Base-by-base conservation (phyloP, 2,329 filamentous ascomycete genomes). In the Torrubiella hemipterigena region DNA sequence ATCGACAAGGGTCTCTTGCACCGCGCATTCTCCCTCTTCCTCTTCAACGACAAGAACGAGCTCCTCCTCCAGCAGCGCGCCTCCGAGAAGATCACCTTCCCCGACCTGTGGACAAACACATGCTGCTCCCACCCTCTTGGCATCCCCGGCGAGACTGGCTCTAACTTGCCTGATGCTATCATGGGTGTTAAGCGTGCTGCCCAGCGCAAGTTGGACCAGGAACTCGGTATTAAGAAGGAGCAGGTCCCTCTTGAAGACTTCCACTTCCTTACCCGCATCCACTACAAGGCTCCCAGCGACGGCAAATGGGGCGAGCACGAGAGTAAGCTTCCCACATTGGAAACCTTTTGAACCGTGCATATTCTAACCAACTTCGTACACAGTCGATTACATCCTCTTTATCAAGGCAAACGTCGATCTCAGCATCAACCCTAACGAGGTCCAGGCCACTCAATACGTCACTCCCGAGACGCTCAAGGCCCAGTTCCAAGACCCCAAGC, bases 291-390 rank as follows among this genome's bases (percentile, higher is more conserved):
- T 13, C 84, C 91, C 4, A 94, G 87, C 54, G 82, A 96, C 49
- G 91, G 91, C 34, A 89, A 93, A 63, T 98, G 91, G 91, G 91
- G 91, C 45, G 91, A 98, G 64, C 91, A 98, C 54, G 91, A 98
- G 65, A 87, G 86, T 93, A 66, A 61, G 81, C 65, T 16, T 13
- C 8, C 10, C n/a, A n/a, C 11, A 15, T n/a, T 22, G 20, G 8
- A n/a, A 22, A n/a, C 20, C 8, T n/a, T 22, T 22, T 8, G 8
- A 22, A 8, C 8, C 20, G n/a, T n/a, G 20, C 20, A 22, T 22
- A n/a, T n/a, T n/a, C n/a, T n/a, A n/a, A n/a, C n/a, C 12, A 7
- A 16, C 4, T 20, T n/a, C n/a, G n/a, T n/a, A n/a, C 21, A 12
- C 41, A 91, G 86, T 98, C 52, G 91, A 98, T 58, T 98, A 98